phyloP scores from a whole-genome alignment of 352 stramenopile species.

The Phytophthora citrophthora region DNA sequence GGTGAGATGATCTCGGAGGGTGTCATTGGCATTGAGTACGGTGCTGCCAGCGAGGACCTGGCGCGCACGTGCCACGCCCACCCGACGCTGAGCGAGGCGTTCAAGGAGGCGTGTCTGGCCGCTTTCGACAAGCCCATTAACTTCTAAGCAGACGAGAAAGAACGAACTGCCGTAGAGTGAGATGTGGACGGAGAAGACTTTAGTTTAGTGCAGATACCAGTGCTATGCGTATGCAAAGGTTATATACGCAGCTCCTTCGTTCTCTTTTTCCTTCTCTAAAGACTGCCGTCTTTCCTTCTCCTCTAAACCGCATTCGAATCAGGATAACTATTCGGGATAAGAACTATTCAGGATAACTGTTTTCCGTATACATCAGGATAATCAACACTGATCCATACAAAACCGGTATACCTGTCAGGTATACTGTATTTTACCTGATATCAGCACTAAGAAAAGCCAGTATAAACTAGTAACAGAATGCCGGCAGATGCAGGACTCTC shows the following conservation, averaged over 20 bases:
- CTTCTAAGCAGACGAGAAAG: conserved; percentile 87
- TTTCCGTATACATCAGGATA: no score
- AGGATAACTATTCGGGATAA: no score
- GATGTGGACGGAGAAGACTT: conserved; percentile 8
- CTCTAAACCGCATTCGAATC: no score
- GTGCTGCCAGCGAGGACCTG: conserved; percentile 98
- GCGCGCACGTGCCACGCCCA: conserved; percentile 98
- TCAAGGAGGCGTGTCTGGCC: conserved; percentile 99
- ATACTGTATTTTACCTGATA: no score
- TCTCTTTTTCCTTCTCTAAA: neutral
- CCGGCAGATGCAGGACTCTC: conserved; percentile 9
- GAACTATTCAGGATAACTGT: no score
- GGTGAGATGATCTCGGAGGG: conserved; percentile 99
- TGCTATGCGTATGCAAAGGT: conserved; percentile 32
- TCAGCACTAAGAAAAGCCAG: no score
- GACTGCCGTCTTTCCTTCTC: no score
- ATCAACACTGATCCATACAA: no score
- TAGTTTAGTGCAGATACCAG: conserved; percentile 14
- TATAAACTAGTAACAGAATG: conserved; percentile 7
- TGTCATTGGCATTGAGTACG: conserved; percentile 99
- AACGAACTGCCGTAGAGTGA: conserved; percentile 14
- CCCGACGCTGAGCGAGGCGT: conserved; percentile 98
- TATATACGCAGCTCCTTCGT: conserved; percentile 30
- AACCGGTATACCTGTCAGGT: no score
- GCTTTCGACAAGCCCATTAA: conserved; percentile 99